Base-by-base conservation (phyloP, 345 rosid genomes). In the Populus simonii region DNA sequence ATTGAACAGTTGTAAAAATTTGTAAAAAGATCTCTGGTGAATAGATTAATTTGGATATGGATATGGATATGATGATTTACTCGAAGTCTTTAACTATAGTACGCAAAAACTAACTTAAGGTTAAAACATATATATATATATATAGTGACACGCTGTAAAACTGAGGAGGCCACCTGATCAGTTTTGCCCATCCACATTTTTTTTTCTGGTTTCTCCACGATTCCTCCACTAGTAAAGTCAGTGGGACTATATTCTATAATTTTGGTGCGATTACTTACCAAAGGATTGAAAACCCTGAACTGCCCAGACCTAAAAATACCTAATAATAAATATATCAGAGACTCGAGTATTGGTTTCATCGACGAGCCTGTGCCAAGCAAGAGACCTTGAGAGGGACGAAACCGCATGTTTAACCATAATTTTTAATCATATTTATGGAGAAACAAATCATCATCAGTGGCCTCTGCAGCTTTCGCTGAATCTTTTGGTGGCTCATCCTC, bases 381-480 rank as follows among this genome's bases (percentile, higher is more conserved):
- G 22, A 18, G 22, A 38, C 7, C 8, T 22, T 16, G 51, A 45
- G 10, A 66, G 29, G 35, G 69, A 47, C 77, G 33, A 31, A 18
- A 17, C 23, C 39, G 62, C 75, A 61, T 62, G 61, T 62, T 70
- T 65, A 59, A 61, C 20, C 63, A 36, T 76, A 43, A 20, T 70
- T 63, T 70, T 35, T 57, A 78, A 63, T 78, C 39, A 36, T 35
- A 47, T 25, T 36, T 23, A 62, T 23, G 63, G 36, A 47, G 74
- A 63, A 35, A 16, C 75, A 23, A 72, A 12, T 5, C 23, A 12
- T 62, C 35, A 68, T 12, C 71, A 66, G 22, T 75, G 72, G 72
- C 81, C 38, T 81, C 72, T 73, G 53, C 1, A 72, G 31, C 63
- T 57, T 73, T 41, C 74, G 23, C 74, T 66, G 80, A 83, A 79